Percentiles rank a stretch among this genome's conserved stretches.
Conservation (phyloP, 257 asterid species). For the Nicotiana otophora region DNA sequence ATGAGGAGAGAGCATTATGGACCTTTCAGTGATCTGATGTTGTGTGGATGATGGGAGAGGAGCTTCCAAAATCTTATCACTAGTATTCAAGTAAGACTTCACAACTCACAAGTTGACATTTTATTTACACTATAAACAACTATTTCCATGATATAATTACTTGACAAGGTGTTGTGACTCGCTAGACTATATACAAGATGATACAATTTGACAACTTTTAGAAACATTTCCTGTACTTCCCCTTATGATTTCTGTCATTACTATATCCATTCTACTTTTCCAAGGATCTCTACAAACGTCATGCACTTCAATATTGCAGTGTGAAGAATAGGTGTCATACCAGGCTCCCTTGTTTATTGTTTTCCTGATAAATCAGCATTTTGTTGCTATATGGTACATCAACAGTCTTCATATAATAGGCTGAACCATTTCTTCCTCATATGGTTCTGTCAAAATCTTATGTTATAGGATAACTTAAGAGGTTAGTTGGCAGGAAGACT, state of each 20-base stretch:
- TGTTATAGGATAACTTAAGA: background rate
- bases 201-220: background rate
- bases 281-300: background rate
- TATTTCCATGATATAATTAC: background rate
- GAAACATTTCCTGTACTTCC: background rate
- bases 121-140: background rate
- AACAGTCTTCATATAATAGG: background rate
- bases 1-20: background rate
- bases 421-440: background rate
- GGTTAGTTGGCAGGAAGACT: background rate
- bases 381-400: background rate
- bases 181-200: background rate
- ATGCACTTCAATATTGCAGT: background rate
- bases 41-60: background rate
- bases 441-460: background rate
- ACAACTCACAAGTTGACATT: background rate
- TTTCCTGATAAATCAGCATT: background rate
- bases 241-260: background rate
- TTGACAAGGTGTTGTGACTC: background rate
- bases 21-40: background rate
- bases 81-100: background rate
- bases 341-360: background rate
- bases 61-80: background rate
- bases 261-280: background rate
- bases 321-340: background rate